phyloP scores from a whole-genome alignment of 2,329 filamentous ascomycete species.

The Penicillium sp. region DNA sequence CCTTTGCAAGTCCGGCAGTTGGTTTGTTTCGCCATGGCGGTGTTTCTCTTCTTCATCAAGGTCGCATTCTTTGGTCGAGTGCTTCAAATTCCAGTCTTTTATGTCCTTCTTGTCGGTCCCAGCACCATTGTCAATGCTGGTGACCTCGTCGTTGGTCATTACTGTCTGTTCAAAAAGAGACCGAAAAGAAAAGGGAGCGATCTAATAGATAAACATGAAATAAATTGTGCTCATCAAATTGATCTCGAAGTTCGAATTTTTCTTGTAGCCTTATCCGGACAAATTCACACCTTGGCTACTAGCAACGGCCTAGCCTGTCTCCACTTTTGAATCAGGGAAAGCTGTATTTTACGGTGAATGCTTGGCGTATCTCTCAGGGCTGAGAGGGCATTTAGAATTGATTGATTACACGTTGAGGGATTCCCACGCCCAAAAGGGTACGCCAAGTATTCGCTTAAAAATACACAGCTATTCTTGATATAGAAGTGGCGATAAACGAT shows the following conservation, averaged over 20 bases:
- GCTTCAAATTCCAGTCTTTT: not conserved
- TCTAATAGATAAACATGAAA: no score
- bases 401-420: not conserved
- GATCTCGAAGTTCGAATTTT: not conserved
- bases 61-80: not conserved
- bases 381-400: not conserved
- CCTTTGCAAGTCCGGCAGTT: constrained; percentile 5
- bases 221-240: not conserved
- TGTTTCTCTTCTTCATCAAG: constrained; percentile 3
- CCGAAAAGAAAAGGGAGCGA: no score
- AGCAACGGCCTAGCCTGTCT: not conserved
- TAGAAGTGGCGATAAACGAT: not conserved
- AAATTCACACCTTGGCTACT: not conserved
- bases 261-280: not conserved
- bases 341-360: not conserved
- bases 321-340: not conserved
- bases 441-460: not conserved
- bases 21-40: not conserved
- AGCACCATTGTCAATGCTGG: not conserved
- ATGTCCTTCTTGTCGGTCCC: not conserved
- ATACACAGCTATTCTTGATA: not conserved
- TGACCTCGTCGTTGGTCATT: constrained; percentile 3
- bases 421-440: not conserved
- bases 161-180: not conserved
- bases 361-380: not conserved